Conservation (phyloP, 2,329 filamentous ascomycete genomes). For the Claviceps sp. region DNA sequence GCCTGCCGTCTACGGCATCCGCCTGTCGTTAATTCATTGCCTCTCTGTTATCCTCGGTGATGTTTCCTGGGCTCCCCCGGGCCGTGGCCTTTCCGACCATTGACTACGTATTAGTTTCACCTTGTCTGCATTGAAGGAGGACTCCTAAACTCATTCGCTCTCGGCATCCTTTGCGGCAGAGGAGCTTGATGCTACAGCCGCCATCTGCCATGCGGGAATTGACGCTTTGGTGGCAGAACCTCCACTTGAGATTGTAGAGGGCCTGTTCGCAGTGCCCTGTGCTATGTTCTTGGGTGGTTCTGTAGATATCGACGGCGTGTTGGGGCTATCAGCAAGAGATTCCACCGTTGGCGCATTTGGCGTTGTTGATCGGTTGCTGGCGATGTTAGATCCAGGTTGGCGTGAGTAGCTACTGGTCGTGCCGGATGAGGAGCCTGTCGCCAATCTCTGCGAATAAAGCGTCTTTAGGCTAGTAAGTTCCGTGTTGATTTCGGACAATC, state of each 20-base stretch:
- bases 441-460: constrained; percentile 56
- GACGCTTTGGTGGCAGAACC: constrained; percentile 42
- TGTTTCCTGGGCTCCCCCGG: too few relatives aligned
- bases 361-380: not conserved
- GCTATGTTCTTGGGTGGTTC: constrained; percentile 21
- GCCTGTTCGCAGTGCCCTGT: constrained; percentile 18
- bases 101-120: too few relatives aligned
- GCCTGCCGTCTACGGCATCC: too few relatives aligned
- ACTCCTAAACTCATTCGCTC: constrained; percentile 2
- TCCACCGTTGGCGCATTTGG: constrained; percentile 11
- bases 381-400: not conserved
- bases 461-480: constrained; percentile 91
- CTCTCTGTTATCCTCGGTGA: too few relatives aligned
- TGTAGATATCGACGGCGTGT: constrained; percentile 11
- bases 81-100: too few relatives aligned
- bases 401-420: constrained; percentile 9
- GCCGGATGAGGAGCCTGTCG: constrained; percentile 18
- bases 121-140: not conserved
- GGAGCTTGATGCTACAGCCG: constrained; percentile 33
- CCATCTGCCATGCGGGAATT: constrained; percentile 72
- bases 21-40: too few relatives aligned
- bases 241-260: constrained; percentile 19
- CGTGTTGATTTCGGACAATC: constrained; percentile 70
- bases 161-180: constrained; percentile 15
- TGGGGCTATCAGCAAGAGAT: constrained; percentile 12